Evolutionary conservation across 2,329 filamentous ascomycete genomes (phyloP).

Genomic region (Cercospora berteroae): DNA sequence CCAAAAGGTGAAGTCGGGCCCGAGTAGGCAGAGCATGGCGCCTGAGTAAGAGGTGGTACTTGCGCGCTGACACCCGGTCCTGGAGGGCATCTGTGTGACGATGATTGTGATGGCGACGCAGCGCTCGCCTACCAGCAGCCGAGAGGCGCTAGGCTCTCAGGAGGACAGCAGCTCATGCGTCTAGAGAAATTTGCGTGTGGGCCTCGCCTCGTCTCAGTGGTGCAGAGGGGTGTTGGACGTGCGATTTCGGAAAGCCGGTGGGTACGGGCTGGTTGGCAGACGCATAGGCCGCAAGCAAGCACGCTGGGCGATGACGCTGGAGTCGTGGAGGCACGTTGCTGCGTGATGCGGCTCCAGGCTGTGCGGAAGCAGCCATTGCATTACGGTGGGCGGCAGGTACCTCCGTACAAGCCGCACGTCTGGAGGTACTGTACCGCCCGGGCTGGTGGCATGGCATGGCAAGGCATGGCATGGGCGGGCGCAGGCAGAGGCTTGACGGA

Average conservation of each 20-base stretch:
- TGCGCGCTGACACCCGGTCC: constrained; percentile 7
- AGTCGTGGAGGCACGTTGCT: background rate
- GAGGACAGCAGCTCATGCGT: constrained; percentile 8
- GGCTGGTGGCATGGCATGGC: background rate
- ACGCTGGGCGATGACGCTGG: constrained; percentile 11
- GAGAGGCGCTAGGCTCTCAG: constrained; percentile 15
- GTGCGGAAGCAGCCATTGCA: constrained; percentile 1
- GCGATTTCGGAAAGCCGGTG: constrained; percentile 6
- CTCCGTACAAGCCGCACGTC: background rate
- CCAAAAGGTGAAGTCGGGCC: constrained; percentile 16
- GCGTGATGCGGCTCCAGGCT: background rate
- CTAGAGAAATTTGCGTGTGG: constrained; percentile 16
- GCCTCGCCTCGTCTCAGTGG: constrained; percentile 6
- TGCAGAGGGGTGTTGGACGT: background rate
- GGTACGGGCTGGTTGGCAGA: constrained; percentile 7
- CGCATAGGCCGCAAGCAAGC: background rate
- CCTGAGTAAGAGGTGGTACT: constrained; percentile 5
- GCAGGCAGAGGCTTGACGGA: constrained; percentile 2
- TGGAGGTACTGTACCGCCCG: background rate
- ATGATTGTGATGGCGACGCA: background rate
- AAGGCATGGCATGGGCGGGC: background rate
- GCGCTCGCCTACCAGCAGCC: constrained; percentile 22
- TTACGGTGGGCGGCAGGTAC: background rate
- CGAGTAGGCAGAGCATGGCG: constrained; percentile 3
- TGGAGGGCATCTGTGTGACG: constrained; percentile 13